Percentiles rank a stretch among this genome's conserved stretches.
Evolutionary conservation across 345 rosid species (phyloP).

Genomic region (Ceriops tagal): DNA sequence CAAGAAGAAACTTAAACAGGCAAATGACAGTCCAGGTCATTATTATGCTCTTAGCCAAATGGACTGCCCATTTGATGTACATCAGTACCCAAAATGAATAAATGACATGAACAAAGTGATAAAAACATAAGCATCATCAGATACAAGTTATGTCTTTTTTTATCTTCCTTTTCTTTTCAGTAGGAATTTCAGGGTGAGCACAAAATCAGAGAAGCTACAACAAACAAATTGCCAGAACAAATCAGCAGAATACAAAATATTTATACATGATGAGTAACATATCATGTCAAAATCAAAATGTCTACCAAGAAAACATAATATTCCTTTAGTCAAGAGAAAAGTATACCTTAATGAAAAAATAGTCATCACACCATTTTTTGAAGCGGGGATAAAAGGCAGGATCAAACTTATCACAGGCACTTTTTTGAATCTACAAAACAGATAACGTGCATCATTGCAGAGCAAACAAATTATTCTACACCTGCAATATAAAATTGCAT

Average conservation of each 20-base stretch:
- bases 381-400: slow-evolving; percentile 80
- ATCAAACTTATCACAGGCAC: slow-evolving; percentile 86
- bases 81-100: not conserved
- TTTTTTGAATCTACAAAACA: slow-evolving; percentile 62
- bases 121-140: not conserved
- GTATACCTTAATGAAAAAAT: slow-evolving; percentile 80
- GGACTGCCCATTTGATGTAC: not conserved
- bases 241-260: not conserved
- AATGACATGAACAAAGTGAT: not conserved
- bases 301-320: not conserved
- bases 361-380: slow-evolving; percentile 98
- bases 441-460: too few relatives aligned
- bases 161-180: not conserved
- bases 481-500: not conserved
- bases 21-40: not conserved
- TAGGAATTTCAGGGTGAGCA: not conserved
- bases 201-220: not conserved
- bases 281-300: not conserved
- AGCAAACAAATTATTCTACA: not conserved
- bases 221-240: not conserved
- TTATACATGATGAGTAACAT: not conserved
- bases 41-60: not conserved
- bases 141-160: not conserved
- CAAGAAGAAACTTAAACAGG: not conserved
- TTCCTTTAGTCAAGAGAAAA: not conserved